These are phyloP conservation scores for Ascodesmis nigricans DNA, from an alignment of 495 filamentous ascomycete species.

Conservation along the genomic window DNA sequence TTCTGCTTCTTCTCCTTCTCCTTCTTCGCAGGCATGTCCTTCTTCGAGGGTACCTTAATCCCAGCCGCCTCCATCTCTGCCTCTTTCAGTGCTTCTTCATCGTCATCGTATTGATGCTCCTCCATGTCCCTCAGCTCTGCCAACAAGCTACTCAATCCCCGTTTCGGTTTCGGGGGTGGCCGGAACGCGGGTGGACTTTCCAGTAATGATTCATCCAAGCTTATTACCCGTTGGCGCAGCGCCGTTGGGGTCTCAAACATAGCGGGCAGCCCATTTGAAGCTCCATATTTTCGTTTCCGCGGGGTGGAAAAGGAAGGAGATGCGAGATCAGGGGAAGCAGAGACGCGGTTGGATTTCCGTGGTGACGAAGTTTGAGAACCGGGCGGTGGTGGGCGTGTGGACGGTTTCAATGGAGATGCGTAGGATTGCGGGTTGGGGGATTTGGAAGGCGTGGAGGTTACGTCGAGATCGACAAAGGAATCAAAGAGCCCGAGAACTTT, in stretches of 20 bases:
- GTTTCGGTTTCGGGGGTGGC: conserved; percentile 41
- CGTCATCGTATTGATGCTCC: conserved; percentile 53
- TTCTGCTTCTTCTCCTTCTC: conserved; percentile 7
- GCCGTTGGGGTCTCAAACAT: conserved; percentile 49
- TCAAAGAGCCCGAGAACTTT: conserved; percentile 81
- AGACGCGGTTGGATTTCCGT: background rate
- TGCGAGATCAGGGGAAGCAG: conserved; percentile 6
- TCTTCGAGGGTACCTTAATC: conserved; percentile 5
- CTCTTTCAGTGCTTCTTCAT: conserved; percentile 60
- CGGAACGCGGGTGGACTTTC: conserved; percentile 25
- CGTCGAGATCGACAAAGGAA: conserved; percentile 38
- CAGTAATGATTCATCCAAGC: conserved; percentile 1
- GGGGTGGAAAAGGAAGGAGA: conserved; percentile 11
- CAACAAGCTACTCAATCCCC: conserved; percentile 59
- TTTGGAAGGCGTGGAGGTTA: conserved; percentile 23
- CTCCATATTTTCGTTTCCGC: conserved; percentile 13
- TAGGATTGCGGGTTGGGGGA: conserved; percentile 13
- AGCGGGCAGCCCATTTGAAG: conserved; percentile 3
- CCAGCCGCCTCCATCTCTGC: conserved; percentile 37
- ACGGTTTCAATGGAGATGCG: conserved; percentile 26
- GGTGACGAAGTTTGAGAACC: no score
- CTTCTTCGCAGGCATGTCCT: conserved; percentile 5
- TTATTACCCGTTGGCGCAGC: conserved; percentile 26
- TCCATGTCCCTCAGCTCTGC: conserved; percentile 57
- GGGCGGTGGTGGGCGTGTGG: background rate